A percentile compares a stretch with the other conserved stretches of the same genome.
phyloP scores from a whole-genome alignment of 1,139 yeast genomes.

The Saccharomyces pastorianus region DNA sequence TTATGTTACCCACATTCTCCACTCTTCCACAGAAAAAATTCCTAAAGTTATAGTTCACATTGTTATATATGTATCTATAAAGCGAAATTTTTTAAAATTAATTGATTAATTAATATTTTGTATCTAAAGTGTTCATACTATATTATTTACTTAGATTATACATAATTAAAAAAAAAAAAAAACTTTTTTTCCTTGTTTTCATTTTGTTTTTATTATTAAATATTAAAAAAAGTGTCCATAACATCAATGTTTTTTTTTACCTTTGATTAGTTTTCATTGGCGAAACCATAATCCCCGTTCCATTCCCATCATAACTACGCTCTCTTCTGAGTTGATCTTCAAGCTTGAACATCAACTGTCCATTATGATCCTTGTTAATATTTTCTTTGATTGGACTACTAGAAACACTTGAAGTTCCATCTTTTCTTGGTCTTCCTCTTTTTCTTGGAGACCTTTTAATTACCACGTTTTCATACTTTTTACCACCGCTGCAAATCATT shows the following conservation, averaged over 20 bases:
- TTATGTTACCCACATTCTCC: background rate
- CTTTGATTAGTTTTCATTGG: background rate
- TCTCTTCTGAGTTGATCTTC: constrained; percentile 16
- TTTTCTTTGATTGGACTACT: constrained; percentile 25
- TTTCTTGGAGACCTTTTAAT: constrained; percentile 29
- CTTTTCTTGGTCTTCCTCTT: constrained; percentile 27
- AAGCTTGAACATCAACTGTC: constrained; percentile 21
- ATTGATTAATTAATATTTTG: background rate
- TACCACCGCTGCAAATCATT: constrained; percentile 70
- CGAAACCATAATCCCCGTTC: background rate
- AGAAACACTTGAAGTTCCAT: constrained; percentile 11
- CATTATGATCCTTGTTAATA: constrained; percentile 19
- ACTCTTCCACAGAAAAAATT: background rate
- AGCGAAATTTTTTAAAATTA: background rate
- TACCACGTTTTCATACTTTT: constrained; percentile 34
- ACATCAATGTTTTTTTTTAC: background rate
- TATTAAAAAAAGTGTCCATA: background rate
- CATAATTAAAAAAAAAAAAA: background rate
- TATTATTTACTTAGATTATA: background rate
- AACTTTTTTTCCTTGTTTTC: background rate
- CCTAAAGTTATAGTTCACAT: background rate
- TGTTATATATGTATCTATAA: background rate
- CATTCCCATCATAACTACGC: background rate
- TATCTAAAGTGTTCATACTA: background rate
- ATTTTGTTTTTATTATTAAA: background rate